phyloP scores from a whole-genome alignment of 2,329 filamentous ascomycete species.

The Akanthomyces muscarius region DNA sequence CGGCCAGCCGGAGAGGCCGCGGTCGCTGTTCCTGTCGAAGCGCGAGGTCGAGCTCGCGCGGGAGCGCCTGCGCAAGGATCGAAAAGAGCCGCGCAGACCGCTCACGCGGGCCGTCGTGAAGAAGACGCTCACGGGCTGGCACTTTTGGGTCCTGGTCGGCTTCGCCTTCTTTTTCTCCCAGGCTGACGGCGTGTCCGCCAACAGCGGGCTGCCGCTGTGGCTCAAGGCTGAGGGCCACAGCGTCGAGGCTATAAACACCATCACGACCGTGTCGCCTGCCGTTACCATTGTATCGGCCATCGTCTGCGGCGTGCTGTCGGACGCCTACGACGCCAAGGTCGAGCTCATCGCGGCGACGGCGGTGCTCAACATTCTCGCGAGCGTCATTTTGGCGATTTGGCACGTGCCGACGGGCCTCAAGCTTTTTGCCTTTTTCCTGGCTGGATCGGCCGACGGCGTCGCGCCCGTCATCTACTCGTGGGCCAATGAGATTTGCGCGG shows the following conservation, averaged over 20 bases:
- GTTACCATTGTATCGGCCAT: slow-evolving; percentile 45
- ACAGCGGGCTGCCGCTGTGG: slow-evolving; percentile 32
- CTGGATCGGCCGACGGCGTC: slow-evolving; percentile 28
- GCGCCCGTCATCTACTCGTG: slow-evolving; percentile 38
- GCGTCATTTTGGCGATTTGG: slow-evolving; percentile 31
- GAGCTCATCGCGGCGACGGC: slow-evolving; percentile 25
- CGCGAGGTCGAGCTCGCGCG: slow-evolving; percentile 28
- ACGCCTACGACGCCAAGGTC: slow-evolving; percentile 44
- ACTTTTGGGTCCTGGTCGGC: slow-evolving; percentile 30
- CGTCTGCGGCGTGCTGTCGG: slow-evolving; percentile 51
- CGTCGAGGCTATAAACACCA: slow-evolving; percentile 45
- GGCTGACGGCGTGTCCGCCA: slow-evolving; percentile 31
- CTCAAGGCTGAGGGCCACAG: slow-evolving; percentile 31
- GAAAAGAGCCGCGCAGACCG: slow-evolving; percentile 27
- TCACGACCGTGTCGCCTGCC: slow-evolving; percentile 39
- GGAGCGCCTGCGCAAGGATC: slow-evolving; percentile 28
- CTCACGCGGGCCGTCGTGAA: slow-evolving; percentile 25
- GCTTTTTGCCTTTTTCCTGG: slow-evolving; percentile 33
- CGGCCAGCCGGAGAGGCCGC: slow-evolving; percentile 27
- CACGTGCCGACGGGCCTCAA: slow-evolving; percentile 33
- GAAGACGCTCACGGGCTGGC: slow-evolving; percentile 28
- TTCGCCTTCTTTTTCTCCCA: slow-evolving; percentile 28
- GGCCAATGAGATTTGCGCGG: slow-evolving; percentile 44
- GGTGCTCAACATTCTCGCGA: slow-evolving; percentile 22
- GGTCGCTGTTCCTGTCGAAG: slow-evolving; percentile 26